Evolutionary conservation across 495 filamentous ascomycete genomes (phyloP).

Genomic region (Gamarada debralockiae): DNA sequence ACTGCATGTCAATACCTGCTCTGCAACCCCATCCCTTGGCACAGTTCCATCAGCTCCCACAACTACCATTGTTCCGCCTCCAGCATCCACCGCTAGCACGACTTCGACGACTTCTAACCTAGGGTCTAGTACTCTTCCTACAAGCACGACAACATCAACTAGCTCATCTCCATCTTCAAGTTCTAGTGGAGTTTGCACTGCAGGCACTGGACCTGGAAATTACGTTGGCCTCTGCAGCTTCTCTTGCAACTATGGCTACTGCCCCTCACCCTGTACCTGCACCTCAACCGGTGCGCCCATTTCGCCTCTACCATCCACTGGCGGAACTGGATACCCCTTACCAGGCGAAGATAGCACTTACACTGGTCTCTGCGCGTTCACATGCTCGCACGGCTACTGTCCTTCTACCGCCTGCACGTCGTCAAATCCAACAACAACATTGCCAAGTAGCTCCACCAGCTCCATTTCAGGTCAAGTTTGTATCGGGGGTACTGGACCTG

Average conservation of each 20-base stretch:
- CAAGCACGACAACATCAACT: neutral
- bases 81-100: neutral
- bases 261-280: conserved; percentile 18
- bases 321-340: conserved; percentile 9
- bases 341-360: conserved; percentile 17
- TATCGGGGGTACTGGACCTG: conserved; percentile 16
- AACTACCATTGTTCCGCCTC: neutral
- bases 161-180: neutral
- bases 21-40: conserved; percentile 38
- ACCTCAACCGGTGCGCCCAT: conserved; percentile 10
- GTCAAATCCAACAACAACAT: neutral
- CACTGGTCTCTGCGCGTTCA: conserved; percentile 19
- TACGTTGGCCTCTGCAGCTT: conserved; percentile 22
- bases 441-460: neutral
- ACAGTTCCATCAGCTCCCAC: conserved; percentile 23
- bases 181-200: conserved; percentile 9
- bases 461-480: conserved; percentile 16
- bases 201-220: conserved; percentile 20
- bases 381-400: conserved; percentile 21
- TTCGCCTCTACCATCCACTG: conserved; percentile 9
- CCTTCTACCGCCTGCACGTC: conserved; percentile 14
- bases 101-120: neutral
- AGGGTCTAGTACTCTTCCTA: neutral
- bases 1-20: conserved; percentile 42
- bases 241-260: conserved; percentile 21